A percentile compares a stretch with the other conserved stretches of the same genome.
Conservation (phyloP, 352 stramenopile genomes). For the Pythium pyrilobum region DNA sequence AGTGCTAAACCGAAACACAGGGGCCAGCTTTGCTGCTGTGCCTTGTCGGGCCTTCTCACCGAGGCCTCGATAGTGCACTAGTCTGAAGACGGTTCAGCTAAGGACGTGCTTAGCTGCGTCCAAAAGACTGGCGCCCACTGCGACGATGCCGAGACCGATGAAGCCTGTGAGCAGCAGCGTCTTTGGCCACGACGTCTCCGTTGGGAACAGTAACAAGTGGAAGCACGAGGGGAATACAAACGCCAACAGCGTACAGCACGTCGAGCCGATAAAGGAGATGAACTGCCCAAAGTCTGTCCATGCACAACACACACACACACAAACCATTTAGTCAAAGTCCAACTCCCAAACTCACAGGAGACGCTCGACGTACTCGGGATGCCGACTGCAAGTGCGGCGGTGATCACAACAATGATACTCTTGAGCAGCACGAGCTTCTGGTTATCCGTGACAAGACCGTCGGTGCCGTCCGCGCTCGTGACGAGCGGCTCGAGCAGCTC, state of each 20-base stretch:
- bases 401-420: conserved; percentile 57
- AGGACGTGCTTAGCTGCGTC: too few relatives aligned
- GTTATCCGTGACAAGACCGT: not conserved
- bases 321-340: not conserved
- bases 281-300: conserved; percentile 86
- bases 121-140: too few relatives aligned
- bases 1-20: too few relatives aligned
- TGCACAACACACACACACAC: not conserved
- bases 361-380: conserved; percentile 44
- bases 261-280: conserved; percentile 88
- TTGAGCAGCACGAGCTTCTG: conserved; percentile 7
- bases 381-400: conserved; percentile 67
- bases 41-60: too few relatives aligned
- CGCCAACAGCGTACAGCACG: conserved; percentile 85
- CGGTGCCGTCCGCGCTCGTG: conserved; percentile 8
- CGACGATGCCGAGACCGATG: conserved; percentile 5
- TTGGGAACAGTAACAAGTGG: conserved; percentile 61
- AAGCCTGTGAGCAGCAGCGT: not conserved
- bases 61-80: too few relatives aligned
- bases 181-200: conserved; percentile 6
- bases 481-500: conserved; percentile 53
- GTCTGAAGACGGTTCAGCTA: too few relatives aligned
- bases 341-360: not conserved
- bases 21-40: too few relatives aligned
- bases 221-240: conserved; percentile 89